A percentile compares a stretch with the other conserved stretches of the same genome.
Evolutionary conservation across 208 protist species (phyloP).

Genomic region (Crithidia acanthocephali): DNA sequence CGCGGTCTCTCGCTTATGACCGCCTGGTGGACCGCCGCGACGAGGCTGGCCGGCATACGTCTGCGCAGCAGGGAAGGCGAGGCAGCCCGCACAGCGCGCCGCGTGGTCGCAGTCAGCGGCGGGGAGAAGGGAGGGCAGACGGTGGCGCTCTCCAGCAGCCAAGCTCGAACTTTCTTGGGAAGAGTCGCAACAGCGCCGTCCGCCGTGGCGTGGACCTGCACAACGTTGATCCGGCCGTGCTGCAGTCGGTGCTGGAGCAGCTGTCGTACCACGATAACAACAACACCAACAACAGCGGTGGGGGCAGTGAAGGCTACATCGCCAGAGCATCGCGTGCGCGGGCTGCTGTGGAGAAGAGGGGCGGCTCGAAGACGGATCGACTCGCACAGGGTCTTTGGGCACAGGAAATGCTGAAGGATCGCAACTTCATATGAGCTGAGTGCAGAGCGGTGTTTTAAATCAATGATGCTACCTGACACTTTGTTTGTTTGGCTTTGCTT

Average conservation of each 20-base stretch:
- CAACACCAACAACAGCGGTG: background rate
- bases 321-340: background rate
- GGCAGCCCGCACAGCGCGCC: background rate
- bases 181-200: background rate
- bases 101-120: background rate
- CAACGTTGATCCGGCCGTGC: slow-evolving; percentile 4
- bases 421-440: slow-evolving; percentile 17
- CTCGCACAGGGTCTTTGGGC: slow-evolving; percentile 75
- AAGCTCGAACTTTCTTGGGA: no score
- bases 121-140: background rate
- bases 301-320: background rate
- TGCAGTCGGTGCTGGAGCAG: slow-evolving; percentile 18
- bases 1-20: slow-evolving; percentile 18
- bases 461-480: background rate
- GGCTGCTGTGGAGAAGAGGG: background rate
- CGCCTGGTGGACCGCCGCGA: background rate
- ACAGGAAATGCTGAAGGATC: slow-evolving; percentile 52
- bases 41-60: no score
- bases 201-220: background rate
- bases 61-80: background rate
- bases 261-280: no score
- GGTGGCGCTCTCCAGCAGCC: background rate
- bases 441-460: background rate
- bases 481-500: slow-evolving; percentile 10
- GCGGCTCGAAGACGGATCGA: slow-evolving; percentile 14